Conservation (phyloP, 495 filamentous ascomycete species). For the Xylaria curta region DNA sequence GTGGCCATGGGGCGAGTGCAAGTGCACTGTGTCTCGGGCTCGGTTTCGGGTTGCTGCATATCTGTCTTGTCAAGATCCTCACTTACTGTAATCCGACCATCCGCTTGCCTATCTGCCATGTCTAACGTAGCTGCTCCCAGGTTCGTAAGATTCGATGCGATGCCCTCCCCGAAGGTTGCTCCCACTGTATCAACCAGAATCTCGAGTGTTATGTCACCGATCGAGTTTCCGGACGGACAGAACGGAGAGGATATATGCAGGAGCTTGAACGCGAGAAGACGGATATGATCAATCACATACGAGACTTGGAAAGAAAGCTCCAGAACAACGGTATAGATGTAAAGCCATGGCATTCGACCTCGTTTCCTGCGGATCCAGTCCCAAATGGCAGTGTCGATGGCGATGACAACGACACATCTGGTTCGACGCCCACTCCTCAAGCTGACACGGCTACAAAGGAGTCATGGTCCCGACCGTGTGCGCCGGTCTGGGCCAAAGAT, state of each 20-base stretch:
- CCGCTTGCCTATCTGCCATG: constrained; percentile 2
- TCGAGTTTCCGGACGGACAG: constrained; percentile 82
- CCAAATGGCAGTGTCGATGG: constrained; percentile 38
- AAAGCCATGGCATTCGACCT: constrained; percentile 43
- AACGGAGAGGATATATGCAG: constrained; percentile 76
- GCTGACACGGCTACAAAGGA: constrained; percentile 29
- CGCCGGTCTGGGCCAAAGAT: constrained; percentile 58
- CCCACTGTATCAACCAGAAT: constrained; percentile 72
- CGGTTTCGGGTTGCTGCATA: constrained; percentile 6
- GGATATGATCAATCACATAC: constrained; percentile 57
- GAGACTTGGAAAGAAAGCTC: constrained; percentile 57
- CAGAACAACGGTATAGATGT: constrained; percentile 47
- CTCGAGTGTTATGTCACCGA: constrained; percentile 83
- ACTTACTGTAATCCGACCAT: not conserved
- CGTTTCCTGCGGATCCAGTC: constrained; percentile 38
- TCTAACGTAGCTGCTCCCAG: constrained; percentile 51
- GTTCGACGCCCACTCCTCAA: constrained; percentile 27
- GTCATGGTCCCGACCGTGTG: constrained; percentile 54
- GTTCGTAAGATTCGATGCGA: constrained; percentile 87
- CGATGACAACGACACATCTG: constrained; percentile 39
- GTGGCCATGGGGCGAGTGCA: constrained; percentile 6
- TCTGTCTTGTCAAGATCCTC: constrained; percentile 1
- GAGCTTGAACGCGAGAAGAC: constrained; percentile 64
- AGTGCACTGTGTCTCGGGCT: constrained; percentile 20
- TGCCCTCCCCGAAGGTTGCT: constrained; percentile 72